phyloP scores from a whole-genome alignment of 2,329 filamentous ascomycete species.

The Monosporascus ibericus region DNA sequence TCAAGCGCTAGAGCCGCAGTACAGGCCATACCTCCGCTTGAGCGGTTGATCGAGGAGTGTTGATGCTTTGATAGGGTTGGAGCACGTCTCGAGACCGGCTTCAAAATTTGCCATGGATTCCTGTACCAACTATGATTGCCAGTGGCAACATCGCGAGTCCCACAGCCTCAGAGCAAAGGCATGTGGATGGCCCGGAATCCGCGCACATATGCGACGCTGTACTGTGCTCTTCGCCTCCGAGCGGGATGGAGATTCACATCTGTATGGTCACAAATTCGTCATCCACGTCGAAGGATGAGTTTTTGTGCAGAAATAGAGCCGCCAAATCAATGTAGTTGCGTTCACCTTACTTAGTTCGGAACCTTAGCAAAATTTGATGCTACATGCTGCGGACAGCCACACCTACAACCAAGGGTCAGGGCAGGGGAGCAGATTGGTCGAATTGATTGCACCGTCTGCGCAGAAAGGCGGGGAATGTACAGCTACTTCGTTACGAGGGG shows the following conservation, averaged over 20 bases:
- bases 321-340: not conserved
- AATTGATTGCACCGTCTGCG: not conserved
- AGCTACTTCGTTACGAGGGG: not conserved
- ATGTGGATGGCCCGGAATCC: not conserved
- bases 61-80: no score
- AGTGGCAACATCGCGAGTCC: not conserved
- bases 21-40: no score
- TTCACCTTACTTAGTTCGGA: not conserved
- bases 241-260: not conserved
- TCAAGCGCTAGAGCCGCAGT: no score
- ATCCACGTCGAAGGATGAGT: not conserved
- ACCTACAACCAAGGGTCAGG: not conserved
- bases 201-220: not conserved
- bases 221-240: not conserved
- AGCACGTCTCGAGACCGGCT: no score
- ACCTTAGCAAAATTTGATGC: not conserved
- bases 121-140: no score
- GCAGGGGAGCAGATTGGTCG: not conserved
- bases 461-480: not conserved
- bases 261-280: not conserved
- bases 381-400: not conserved
- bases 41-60: no score
- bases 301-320: not conserved
- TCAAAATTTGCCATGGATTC: no score
- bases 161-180: not conserved